Conservation (phyloP, 352 stramenopile genomes). For the Phytophthora vignae region DNA sequence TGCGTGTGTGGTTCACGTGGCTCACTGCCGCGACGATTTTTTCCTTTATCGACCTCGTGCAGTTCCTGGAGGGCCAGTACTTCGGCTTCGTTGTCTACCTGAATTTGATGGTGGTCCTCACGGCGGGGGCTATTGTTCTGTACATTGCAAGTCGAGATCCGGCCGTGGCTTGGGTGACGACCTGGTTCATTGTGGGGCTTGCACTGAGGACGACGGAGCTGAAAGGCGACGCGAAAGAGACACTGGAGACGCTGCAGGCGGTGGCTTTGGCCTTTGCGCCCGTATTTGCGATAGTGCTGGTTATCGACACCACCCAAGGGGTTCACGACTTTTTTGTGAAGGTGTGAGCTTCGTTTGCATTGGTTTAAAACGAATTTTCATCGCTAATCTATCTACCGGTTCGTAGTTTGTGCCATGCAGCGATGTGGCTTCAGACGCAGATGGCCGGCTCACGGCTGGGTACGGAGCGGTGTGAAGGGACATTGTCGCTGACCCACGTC, state of each 20-base stretch:
- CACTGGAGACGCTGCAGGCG: conserved; percentile 21
- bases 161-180: conserved; percentile 17
- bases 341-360: neutral
- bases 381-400: too few species aligned
- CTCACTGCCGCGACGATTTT: conserved; percentile 28
- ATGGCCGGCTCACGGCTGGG: neutral
- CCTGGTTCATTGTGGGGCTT: conserved; percentile 24
- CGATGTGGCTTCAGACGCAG: neutral
- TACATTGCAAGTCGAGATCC: conserved; percentile 19
- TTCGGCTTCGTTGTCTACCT: conserved; percentile 30
- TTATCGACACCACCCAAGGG: neutral
- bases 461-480: neutral
- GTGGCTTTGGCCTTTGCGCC: neutral
- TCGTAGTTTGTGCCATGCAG: neutral
- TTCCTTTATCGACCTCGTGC: conserved; percentile 30
- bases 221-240: conserved; percentile 11
- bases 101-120: conserved; percentile 10
- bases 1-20: conserved; percentile 31
- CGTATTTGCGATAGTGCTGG: neutral
- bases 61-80: conserved; percentile 36
- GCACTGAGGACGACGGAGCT: conserved; percentile 7
- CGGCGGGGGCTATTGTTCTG: conserved; percentile 9
- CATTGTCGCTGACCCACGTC: too few species aligned
- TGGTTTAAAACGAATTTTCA: neutral
- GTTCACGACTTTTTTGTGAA: neutral